Conservation (phyloP, 2,329 filamentous ascomycete genomes). For the Thielaviopsis populi region DNA sequence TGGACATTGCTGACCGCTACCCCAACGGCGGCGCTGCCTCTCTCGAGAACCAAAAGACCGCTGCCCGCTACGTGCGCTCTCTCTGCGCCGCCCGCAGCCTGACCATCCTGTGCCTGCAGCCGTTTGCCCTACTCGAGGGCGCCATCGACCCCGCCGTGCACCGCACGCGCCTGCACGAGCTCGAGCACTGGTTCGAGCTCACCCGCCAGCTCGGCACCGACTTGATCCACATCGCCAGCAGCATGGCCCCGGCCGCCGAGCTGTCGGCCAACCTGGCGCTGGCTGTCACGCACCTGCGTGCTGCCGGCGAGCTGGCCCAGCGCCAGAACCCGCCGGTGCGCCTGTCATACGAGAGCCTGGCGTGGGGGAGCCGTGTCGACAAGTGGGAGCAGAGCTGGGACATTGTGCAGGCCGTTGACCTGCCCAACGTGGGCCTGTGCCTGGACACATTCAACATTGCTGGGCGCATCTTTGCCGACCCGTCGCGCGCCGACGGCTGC, state of each 20-base stretch:
- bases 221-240: constrained; percentile 59
- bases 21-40: constrained; percentile 25
- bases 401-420: constrained; percentile 47
- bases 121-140: constrained; percentile 67
- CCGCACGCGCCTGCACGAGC: constrained; percentile 41
- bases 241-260: constrained; percentile 41
- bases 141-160: constrained; percentile 47
- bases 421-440: constrained; percentile 60
- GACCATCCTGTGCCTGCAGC: constrained; percentile 53
- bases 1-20: constrained; percentile 38
- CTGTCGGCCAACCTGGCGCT: constrained; percentile 32
- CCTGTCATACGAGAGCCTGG: constrained; percentile 60
- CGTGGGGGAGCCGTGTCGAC: constrained; percentile 55
- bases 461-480: constrained; percentile 56
- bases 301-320: constrained; percentile 53
- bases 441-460: constrained; percentile 69
- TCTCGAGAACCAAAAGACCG: constrained; percentile 34
- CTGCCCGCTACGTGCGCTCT: constrained; percentile 40
- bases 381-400: constrained; percentile 61
- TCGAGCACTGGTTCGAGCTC: constrained; percentile 55
- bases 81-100: constrained; percentile 43
- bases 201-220: constrained; percentile 50
- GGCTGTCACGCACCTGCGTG: constrained; percentile 46
- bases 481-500: constrained; percentile 36
- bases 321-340: constrained; percentile 40